Base-by-base conservation (phyloP, 2,329 filamentous ascomycete species). In the Pestalotiopsis sp. region DNA sequence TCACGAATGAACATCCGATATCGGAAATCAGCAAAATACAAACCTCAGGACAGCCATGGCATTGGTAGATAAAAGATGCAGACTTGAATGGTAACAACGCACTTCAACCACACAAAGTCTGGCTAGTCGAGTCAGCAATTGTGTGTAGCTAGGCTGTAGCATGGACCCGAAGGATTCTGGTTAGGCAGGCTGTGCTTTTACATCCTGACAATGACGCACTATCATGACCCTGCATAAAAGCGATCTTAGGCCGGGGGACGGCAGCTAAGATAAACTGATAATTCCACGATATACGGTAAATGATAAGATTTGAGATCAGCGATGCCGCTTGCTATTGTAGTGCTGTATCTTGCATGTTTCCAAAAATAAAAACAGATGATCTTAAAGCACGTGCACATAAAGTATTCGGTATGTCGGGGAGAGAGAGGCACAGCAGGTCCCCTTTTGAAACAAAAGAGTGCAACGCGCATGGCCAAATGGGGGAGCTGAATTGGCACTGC, bases 391-490 rank as follows among this genome's bases (percentile, higher is more conserved):
- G 23, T 52, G 31, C 45, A 17, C 6, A 62, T 14, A 4, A 41
- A 36, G n/a, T 27, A 14, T n/a, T 6, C 11, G 3, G 20, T 13
- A 59, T 5, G 5, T 23, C 61, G 38, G 31, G 6, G 31, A 64
- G 38, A 64, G 38, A 52, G 36, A 49, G 61, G 61, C 20, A 64
- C 20, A 49, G 23, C 14, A 7, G 38, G 7, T n/a, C n/a, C 45
- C 17, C 11, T 39, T 9, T 45, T 66, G 49, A 66, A 66, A 66
- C 63, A 23, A 36, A 9, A 6, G 14, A 25, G 9, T n/a, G 63
- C 13, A 56, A 36, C 38, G 41, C 4, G 49, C 41, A 66, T 66
- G n/a, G 49, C 49, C 63, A 20, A 64, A 64, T 64, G 39, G 25
- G 45, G 25, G 63, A 57, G 63, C 63, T 56, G 63, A 56, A 36